These are phyloP conservation scores for Fagus crenata DNA, from an alignment of 306 rosid species.

Conservation along the genomic window DNA sequence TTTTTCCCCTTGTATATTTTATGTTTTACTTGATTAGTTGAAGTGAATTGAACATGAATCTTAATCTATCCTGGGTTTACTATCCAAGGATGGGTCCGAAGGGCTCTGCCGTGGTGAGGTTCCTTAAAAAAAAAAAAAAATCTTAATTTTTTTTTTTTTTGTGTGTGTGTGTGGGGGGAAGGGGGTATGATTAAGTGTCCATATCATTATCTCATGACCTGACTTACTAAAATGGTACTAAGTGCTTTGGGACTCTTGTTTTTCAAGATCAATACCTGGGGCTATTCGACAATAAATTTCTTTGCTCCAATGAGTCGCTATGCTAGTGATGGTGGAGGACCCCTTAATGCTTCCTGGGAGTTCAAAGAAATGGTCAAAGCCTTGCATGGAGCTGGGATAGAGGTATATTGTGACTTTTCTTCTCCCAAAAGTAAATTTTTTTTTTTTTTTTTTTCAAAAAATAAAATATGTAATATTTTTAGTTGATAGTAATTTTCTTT, in stretches of 20 bases:
- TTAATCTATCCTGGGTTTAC: neutral
- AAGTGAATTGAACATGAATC: neutral
- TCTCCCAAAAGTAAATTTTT: constrained; percentile 10
- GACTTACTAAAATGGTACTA: constrained; percentile 23
- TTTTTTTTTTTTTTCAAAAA: constrained; percentile 7
- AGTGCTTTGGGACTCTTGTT: constrained; percentile 22
- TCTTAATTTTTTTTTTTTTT: neutral
- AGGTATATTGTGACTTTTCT: constrained; percentile 50
- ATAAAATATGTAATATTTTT: constrained; percentile 18
- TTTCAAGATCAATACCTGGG: constrained; percentile 92
- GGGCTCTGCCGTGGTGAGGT: too few species aligned
- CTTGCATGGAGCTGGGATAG: constrained; percentile 90
- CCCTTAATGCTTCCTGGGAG: constrained; percentile 79
- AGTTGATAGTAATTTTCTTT: constrained; percentile 1
- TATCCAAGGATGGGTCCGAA: too few species aligned
- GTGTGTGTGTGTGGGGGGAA: neutral
- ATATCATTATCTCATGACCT: constrained; percentile 12
- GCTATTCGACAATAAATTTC: constrained; percentile 94
- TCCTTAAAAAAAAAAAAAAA: too few species aligned
- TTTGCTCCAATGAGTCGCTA: constrained; percentile 98
- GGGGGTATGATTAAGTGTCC: constrained; percentile 12
- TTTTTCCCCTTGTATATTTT: neutral
- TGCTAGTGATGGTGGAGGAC: constrained; percentile 95
- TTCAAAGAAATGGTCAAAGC: constrained; percentile 94
- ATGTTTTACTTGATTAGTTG: neutral